Conservation (phyloP, 2,329 filamentous ascomycete species). For the Aureobasidium melanogenum region DNA sequence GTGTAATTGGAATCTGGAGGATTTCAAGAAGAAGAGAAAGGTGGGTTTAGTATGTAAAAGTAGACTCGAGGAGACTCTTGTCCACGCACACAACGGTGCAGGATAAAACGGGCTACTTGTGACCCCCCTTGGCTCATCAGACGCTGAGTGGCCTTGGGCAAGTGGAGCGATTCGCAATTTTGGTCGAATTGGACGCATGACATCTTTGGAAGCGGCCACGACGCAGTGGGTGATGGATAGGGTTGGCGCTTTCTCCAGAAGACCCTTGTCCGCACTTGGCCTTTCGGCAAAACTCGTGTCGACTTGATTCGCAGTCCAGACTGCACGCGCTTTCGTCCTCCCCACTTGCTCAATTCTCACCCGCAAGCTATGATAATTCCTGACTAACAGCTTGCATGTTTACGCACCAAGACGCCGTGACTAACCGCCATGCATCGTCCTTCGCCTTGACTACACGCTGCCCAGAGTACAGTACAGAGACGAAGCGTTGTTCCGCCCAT, state of each 20-base stretch:
- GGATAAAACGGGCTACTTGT: constrained; percentile 1
- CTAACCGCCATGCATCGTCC: background rate
- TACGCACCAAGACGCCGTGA: background rate
- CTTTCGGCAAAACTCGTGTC: constrained; percentile 6
- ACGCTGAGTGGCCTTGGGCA: background rate
- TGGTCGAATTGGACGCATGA: background rate
- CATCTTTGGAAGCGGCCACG: background rate
- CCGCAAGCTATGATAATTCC: background rate
- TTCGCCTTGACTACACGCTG: background rate
- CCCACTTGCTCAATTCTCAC: no score
- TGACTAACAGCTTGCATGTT: no score
- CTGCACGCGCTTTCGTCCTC: background rate
- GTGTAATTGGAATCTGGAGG: background rate
- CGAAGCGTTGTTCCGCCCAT: background rate
- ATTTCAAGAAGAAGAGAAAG: background rate
- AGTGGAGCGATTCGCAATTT: constrained; percentile 10
- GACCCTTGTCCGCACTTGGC: background rate
- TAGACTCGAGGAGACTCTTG: background rate
- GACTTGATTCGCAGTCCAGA: constrained; percentile 2
- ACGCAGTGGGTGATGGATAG: background rate
- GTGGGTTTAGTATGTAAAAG: background rate
- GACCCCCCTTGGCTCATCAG: constrained; percentile 3
- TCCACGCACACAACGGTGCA: background rate
- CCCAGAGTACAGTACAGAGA: background rate
- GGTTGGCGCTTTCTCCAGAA: background rate